phyloP scores from a whole-genome alignment of 352 stramenopile genomes.

The Plasmopara viticola region DNA sequence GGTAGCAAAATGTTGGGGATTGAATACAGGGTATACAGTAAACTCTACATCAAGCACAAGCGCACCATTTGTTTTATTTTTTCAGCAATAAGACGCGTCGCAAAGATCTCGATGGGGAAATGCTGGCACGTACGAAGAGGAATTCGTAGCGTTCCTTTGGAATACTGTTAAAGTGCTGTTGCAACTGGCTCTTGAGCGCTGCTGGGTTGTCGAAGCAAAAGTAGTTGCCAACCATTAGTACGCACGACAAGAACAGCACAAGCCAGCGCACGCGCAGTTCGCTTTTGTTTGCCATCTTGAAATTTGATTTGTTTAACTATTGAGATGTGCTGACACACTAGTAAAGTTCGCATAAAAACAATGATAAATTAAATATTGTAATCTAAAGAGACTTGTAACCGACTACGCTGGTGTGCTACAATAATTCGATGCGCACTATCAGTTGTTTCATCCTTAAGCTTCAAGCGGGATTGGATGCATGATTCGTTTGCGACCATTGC shows the following conservation, averaged over 20 bases:
- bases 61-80: not conserved
- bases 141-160: conserved; percentile 77
- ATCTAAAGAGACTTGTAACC: too few species aligned
- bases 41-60: conserved; percentile 46
- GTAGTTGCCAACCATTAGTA: conserved; percentile 89
- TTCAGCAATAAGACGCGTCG: too few species aligned
- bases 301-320: not conserved
- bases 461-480: too few species aligned
- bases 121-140: conserved; percentile 46
- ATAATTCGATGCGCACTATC: too few species aligned
- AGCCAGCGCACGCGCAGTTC: conserved; percentile 71
- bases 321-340: too few species aligned
- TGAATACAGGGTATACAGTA: conserved; percentile 92
- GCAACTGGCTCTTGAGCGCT: conserved; percentile 82
- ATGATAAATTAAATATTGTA: too few species aligned
- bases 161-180: conserved; percentile 75
- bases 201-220: conserved; percentile 89
- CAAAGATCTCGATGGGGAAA: too few species aligned
- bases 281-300: conserved; percentile 56
- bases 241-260: conserved; percentile 80
- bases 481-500: too few species aligned
- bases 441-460: too few species aligned
- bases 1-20: conserved; percentile 90
- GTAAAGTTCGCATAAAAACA: too few species aligned
- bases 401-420: too few species aligned